A percentile compares a stretch with the other conserved stretches of the same genome.
Evolutionary conservation across 2,329 filamentous ascomycete genomes (phyloP).

Genomic region (Fusarium sp.): DNA sequence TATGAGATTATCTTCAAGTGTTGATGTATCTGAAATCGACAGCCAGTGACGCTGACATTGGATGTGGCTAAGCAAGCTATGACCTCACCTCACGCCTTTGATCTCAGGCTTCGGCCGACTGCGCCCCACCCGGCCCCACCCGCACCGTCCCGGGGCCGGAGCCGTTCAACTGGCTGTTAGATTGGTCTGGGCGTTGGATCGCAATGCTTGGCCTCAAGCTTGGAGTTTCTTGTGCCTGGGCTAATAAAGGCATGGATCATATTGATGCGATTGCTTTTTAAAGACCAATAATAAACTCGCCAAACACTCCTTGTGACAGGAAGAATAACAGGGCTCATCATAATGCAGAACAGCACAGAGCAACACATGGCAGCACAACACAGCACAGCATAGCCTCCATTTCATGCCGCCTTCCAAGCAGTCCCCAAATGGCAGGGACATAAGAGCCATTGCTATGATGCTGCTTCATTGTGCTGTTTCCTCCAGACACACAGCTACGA

Average conservation of each 20-base stretch:
- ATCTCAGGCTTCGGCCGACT: conserved; percentile 19
- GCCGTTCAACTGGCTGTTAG: background rate
- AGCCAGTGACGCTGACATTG: conserved; percentile 30
- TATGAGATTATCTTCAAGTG: conserved; percentile 2
- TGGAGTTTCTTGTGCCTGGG: background rate
- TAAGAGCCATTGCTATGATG: conserved; percentile 11
- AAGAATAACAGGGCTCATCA: background rate
- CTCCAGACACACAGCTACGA: conserved; percentile 1
- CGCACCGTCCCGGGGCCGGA: conserved; percentile 28
- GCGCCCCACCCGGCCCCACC: conserved; percentile 35
- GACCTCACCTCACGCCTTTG: conserved; percentile 45
- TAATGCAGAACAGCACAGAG: background rate
- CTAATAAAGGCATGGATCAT: conserved; percentile 1
- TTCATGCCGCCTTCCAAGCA: conserved; percentile 13
- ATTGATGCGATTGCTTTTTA: background rate
- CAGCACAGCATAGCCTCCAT: conserved; percentile 22
- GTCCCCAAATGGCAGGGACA: conserved; percentile 5
- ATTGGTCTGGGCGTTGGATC: conserved; percentile 19
- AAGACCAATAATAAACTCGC: background rate
- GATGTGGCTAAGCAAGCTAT: conserved; percentile 23
- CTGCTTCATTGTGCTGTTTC: conserved; percentile 1
- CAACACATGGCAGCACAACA: background rate
- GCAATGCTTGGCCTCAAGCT: background rate
- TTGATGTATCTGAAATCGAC: background rate
- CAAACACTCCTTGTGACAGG: background rate